These are phyloP conservation scores for Penstemon newberryi DNA, from an alignment of 257 asterid species.

Conservation along the genomic window DNA sequence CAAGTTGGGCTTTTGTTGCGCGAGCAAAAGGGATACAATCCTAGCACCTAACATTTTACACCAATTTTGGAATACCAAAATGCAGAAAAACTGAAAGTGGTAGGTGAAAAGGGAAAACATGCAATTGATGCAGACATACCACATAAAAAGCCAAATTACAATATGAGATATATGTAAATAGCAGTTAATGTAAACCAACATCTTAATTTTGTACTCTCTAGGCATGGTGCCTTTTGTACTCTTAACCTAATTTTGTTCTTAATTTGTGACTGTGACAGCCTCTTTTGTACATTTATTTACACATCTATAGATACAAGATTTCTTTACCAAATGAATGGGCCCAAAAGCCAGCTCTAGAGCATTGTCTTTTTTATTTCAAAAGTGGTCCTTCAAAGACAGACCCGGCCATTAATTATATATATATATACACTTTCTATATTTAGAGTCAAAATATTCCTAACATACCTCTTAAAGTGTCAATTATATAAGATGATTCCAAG, in stretches of 20 bases:
- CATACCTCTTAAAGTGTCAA: background rate
- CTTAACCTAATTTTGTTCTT: slow-evolving; percentile 14
- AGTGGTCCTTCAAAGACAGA: slow-evolving; percentile 27
- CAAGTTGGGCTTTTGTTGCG: background rate
- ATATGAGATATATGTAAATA: too few species aligned
- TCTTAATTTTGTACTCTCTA: too few species aligned
- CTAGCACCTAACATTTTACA: slow-evolving; percentile 3
- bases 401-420: background rate
- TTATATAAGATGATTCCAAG: too few species aligned
- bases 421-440: background rate
- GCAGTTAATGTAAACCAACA: too few species aligned
- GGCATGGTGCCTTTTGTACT: background rate
- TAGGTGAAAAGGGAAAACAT: slow-evolving; percentile 28
- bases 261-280: background rate
- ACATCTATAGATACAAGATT: slow-evolving; percentile 11
- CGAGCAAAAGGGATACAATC: slow-evolving; percentile 7
- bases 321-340: background rate
- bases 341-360: slow-evolving; percentile 2
- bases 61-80: slow-evolving; percentile 19
- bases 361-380: slow-evolving; percentile 5
- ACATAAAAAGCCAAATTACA: slow-evolving; percentile 28
- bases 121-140: slow-evolving; percentile 35
- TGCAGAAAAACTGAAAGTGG: slow-evolving; percentile 20
- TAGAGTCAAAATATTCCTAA: background rate
- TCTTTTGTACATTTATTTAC: background rate